Evolutionary conservation across 495 filamentous ascomycete species (phyloP).

Genomic region (Chaetomium cochliodes): DNA sequence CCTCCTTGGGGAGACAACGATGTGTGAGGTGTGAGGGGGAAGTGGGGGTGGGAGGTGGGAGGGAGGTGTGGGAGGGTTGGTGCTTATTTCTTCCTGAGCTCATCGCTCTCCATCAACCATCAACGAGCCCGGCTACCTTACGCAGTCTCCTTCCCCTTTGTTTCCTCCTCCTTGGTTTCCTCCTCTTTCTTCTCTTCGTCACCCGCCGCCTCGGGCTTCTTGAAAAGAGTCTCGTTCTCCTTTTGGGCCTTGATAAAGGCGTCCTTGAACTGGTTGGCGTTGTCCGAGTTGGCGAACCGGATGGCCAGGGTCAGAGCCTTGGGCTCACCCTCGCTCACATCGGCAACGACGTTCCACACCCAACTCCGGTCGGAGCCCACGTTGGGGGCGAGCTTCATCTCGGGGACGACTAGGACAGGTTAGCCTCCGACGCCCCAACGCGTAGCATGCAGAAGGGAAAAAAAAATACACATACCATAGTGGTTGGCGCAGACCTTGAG

Average conservation of each 20-base stretch:
- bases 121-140: conserved; percentile 6
- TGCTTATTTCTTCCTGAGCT: conserved; percentile 26
- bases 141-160: conserved; percentile 25
- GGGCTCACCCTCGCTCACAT: conserved; percentile 97
- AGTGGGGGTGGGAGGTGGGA: background rate
- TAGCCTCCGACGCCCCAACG: background rate
- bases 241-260: conserved; percentile 97
- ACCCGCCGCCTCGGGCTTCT: conserved; percentile 42
- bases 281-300: conserved; percentile 96
- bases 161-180: conserved; percentile 27
- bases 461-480: conserved; percentile 69
- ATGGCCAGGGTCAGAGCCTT: conserved; percentile 96
- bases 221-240: conserved; percentile 87
- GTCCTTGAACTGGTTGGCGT: conserved; percentile 97
- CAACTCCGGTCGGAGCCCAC: conserved; percentile 97
- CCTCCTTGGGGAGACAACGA: background rate
- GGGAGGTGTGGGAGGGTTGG: background rate
- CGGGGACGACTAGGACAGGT: conserved; percentile 72
- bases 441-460: too few species aligned
- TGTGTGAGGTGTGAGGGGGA: background rate
- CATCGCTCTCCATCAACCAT: conserved; percentile 22
- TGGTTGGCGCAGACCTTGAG: conserved; percentile 99
- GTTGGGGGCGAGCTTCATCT: conserved; percentile 98
- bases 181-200: conserved; percentile 28
- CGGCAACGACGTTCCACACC: conserved; percentile 98